Evolutionary conservation across 192 early-diverging fungal genomes (phyloP).

Genomic region (Podila horticola): DNA sequence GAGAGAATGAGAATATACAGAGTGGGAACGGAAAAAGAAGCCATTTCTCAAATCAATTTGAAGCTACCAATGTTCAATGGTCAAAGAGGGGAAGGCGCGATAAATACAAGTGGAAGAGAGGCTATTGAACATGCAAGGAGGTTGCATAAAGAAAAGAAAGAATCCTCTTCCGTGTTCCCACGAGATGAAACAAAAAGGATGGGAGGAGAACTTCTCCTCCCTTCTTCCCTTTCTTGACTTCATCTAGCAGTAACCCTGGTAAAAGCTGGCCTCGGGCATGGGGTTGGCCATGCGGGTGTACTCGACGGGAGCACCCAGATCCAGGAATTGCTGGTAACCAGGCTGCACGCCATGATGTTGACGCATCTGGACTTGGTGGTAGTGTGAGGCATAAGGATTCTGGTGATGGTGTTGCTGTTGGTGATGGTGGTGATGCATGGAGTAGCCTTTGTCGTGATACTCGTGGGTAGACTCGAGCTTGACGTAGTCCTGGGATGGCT

Average conservation of each 20-base stretch:
- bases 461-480: not conserved
- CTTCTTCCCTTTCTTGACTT: not conserved
- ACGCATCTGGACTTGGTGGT: conserved; percentile 11
- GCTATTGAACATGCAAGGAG: not conserved
- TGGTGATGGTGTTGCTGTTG: not conserved
- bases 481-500: conserved; percentile 13
- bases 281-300: conserved; percentile 9
- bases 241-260: not conserved
- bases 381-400: conserved; percentile 2
- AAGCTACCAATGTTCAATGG: not conserved
- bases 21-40: no score
- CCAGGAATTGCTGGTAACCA: conserved; percentile 17
- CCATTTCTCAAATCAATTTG: no score
- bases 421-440: not conserved
- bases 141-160: no score
- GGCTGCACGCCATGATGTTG: conserved; percentile 15
- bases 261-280: conserved; percentile 1
- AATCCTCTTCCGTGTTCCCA: no score
- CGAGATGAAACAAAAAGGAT: no score
- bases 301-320: conserved; percentile 17
- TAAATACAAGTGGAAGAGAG: not conserved
- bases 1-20: no score
- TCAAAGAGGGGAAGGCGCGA: not conserved
- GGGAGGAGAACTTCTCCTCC: no score
- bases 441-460: not conserved